Evolutionary conservation across 192 early-diverging fungal genomes (phyloP), one percentile per base, ranked within the genome.

Genomic region (Gryganskiella cystojenkinii): DNA sequence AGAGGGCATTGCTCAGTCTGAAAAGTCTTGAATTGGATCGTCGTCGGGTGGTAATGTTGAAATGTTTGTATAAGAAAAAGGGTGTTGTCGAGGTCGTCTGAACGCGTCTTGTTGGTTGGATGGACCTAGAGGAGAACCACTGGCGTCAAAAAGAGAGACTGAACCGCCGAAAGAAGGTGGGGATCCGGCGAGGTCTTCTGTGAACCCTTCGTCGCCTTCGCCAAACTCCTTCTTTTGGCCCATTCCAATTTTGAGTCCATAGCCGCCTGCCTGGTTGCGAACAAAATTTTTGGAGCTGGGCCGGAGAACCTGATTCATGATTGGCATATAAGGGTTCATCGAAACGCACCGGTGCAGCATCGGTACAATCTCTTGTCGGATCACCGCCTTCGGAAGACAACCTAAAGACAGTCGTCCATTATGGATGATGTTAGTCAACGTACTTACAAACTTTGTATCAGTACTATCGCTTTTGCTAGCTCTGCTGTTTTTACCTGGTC

Each of bases 1-100:
- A n/a, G n/a, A n/a, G n/a, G 22, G 20, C 3, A 31, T 30, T 19
- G 6, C 4, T 68, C 47, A 76, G 37, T 76, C 73, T 20, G 73
- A 76, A 40, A 76, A 76, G 15, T 76, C 73, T 45, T 62, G 64
- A n/a, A 76, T 76, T 2, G 73, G 73, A 37, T 76, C 73, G 14
- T 76, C 73, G 17, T 67, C 73, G 8, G 37, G 35, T 27, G 25
- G 27, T 13, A 50, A 34, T 22, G 19, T 25, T 10, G 27, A 30
- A 62, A 40, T 40, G 54, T 37, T 22, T 30, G 7, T 22, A 46
- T 50, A 33, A n/a, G 46, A 43, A n/a, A 30, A 13, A 17, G 8
- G 49, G 22, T 15, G 57, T 28, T 43, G 57, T 24, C n/a, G 3
- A 37, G 6, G 35, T 46, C 35, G 3, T 3, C 47, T 50, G 11